A percentile compares a stretch with the other conserved stretches of the same genome.
Conservation (phyloP, 2,329 filamentous ascomycete species). For the Colletotrichum spinosum region DNA sequence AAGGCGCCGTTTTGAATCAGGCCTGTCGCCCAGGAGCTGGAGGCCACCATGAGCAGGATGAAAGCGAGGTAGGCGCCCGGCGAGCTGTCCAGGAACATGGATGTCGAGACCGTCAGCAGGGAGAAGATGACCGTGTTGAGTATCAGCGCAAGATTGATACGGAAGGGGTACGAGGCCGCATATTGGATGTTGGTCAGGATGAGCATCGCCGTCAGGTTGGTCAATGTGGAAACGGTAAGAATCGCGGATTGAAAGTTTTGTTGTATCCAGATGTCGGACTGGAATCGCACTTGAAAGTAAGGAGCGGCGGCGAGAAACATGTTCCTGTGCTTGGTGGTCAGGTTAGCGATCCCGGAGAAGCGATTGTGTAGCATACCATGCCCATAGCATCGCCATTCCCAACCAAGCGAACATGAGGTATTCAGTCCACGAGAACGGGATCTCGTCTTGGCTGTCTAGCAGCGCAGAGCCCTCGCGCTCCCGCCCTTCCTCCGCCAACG, state of each 20-base stretch:
- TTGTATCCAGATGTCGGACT: conserved; percentile 75
- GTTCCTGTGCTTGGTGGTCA: conserved; percentile 71
- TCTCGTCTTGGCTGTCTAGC: conserved; percentile 50
- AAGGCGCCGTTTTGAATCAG: conserved; percentile 95
- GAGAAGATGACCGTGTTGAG: conserved; percentile 83
- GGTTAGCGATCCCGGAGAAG: neutral
- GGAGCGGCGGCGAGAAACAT: conserved; percentile 97
- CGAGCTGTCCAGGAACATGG: conserved; percentile 71
- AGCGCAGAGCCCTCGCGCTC: conserved; percentile 43
- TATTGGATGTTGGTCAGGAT: conserved; percentile 84
- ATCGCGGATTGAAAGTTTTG: conserved; percentile 92
- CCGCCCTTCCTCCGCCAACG: conserved; percentile 44
- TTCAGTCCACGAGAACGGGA: conserved; percentile 84
- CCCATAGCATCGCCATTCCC: conserved; percentile 96
- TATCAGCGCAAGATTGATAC: conserved; percentile 81
- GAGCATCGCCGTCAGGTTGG: conserved; percentile 82
- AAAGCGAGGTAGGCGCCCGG: conserved; percentile 81
- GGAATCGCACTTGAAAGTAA: conserved; percentile 90
- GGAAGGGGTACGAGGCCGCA: conserved; percentile 86
- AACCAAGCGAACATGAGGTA: conserved; percentile 88
- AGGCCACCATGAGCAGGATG: conserved; percentile 82
- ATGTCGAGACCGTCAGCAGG: conserved; percentile 84
- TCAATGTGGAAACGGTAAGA: conserved; percentile 85
- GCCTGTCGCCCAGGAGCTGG: conserved; percentile 83
- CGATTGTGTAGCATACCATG: conserved; percentile 73